phyloP scores from a whole-genome alignment of 2,329 filamentous ascomycete species.

The Ophiobolus disseminans region DNA sequence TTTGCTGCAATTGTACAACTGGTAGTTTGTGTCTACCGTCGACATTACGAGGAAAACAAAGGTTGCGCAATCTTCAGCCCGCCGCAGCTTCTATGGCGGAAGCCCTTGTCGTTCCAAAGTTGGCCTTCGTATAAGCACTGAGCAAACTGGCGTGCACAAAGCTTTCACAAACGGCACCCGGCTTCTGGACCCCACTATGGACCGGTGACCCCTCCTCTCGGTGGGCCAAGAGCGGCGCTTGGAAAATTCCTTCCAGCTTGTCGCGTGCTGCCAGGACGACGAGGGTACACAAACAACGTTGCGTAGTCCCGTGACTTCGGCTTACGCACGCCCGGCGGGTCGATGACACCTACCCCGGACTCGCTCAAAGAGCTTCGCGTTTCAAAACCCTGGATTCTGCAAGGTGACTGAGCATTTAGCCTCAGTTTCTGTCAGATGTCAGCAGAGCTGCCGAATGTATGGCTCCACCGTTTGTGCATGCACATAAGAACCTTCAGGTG shows the following conservation, averaged over 20 bases:
- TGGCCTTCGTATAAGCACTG: constrained; percentile 22
- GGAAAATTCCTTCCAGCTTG: constrained; percentile 25
- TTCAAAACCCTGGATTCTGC: constrained; percentile 41
- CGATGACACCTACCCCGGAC: constrained; percentile 39
- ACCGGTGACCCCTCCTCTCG: constrained; percentile 43
- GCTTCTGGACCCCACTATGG: constrained; percentile 43
- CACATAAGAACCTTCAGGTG: no score
- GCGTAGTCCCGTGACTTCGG: constrained; percentile 44
- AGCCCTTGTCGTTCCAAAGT: constrained; percentile 38
- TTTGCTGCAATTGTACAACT: constrained; percentile 7
- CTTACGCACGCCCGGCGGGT: constrained; percentile 18
- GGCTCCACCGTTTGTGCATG: constrained; percentile 1
- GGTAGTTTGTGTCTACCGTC: neutral
- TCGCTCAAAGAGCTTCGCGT: constrained; percentile 32
- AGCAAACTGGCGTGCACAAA: constrained; percentile 41
- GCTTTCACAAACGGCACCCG: constrained; percentile 33
- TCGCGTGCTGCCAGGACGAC: constrained; percentile 45
- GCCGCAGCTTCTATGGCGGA: constrained; percentile 1
- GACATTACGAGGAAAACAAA: constrained; percentile 10
- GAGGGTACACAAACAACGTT: constrained; percentile 44
- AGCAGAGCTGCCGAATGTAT: neutral
- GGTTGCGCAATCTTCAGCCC: constrained; percentile 4
- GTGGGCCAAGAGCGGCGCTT: constrained; percentile 43
- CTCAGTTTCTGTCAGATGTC: constrained; percentile 21
- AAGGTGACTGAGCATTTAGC: constrained; percentile 27